phyloP scores from a whole-genome alignment of 306 rosid species.

The Inga laurina region DNA sequence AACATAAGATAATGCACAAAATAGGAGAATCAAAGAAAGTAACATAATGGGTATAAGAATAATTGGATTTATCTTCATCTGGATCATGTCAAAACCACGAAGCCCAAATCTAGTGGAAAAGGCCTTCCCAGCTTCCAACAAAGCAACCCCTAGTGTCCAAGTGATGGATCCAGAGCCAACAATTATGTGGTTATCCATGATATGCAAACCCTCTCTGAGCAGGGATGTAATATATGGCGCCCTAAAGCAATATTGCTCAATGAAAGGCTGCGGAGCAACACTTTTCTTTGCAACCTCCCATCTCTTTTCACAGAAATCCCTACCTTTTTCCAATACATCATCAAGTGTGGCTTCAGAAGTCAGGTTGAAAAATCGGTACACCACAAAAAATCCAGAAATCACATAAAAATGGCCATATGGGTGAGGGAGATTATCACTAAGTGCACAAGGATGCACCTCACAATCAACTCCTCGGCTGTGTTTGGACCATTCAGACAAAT shows the following conservation, averaged over 20 bases:
- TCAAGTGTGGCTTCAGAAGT: slow-evolving; percentile 77
- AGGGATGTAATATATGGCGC: slow-evolving; percentile 84
- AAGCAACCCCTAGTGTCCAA: slow-evolving; percentile 97
- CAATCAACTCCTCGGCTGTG: slow-evolving; percentile 66
- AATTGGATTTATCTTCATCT: slow-evolving; percentile 65
- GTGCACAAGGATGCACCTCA: slow-evolving; percentile 80
- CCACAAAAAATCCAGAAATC: slow-evolving; percentile 93
- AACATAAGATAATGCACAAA: slow-evolving; percentile 70
- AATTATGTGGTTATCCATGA: slow-evolving; percentile 62
- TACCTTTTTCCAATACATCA: slow-evolving; percentile 82
- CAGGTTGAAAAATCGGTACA: slow-evolving; percentile 83
- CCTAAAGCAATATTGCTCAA: slow-evolving; percentile 97
- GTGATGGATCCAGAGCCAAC: slow-evolving; percentile 96
- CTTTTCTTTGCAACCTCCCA: slow-evolving; percentile 86
- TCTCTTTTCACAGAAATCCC: slow-evolving; percentile 65
- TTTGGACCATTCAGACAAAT: slow-evolving; percentile 86
- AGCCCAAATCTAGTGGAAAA: slow-evolving; percentile 58
- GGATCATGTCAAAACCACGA: slow-evolving; percentile 56
- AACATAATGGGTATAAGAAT: slow-evolving; percentile 58
- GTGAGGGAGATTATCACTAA: slow-evolving; percentile 60
- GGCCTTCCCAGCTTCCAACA: slow-evolving; percentile 85
- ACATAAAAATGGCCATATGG: slow-evolving; percentile 82
- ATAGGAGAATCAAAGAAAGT: slow-evolving; percentile 62
- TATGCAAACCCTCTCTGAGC: slow-evolving; percentile 89
- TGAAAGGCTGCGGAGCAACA: slow-evolving; percentile 91